Conservation (phyloP, 2,329 filamentous ascomycete species). For the Spiromastix sp. region DNA sequence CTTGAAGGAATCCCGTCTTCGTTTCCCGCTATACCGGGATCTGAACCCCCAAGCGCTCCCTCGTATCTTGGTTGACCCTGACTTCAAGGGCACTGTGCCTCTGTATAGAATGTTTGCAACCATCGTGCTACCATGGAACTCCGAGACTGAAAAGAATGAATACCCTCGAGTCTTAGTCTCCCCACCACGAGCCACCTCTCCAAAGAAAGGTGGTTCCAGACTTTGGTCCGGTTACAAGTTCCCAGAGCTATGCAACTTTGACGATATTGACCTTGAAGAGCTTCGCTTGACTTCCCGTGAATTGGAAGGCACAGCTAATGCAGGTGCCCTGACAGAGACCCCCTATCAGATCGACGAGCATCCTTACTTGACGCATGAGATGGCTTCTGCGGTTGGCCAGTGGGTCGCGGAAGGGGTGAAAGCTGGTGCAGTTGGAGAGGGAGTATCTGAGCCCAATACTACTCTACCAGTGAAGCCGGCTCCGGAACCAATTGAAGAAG, state of each 20-base stretch:
- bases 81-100: slow-evolving; percentile 5
- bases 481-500: slow-evolving; percentile 1
- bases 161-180: slow-evolving; percentile 12
- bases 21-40: slow-evolving; percentile 14
- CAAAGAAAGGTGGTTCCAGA: slow-evolving; percentile 15
- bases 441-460: slow-evolving; percentile 6
- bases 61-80: slow-evolving; percentile 17
- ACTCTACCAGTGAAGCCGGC: slow-evolving; percentile 4
- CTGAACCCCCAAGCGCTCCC: slow-evolving; percentile 12
- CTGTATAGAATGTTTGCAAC: slow-evolving; percentile 18
- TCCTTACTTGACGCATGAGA: slow-evolving; percentile 19
- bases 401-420: slow-evolving; percentile 19
- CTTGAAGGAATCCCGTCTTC: slow-evolving; percentile 7
- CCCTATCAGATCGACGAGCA: slow-evolving; percentile 7
- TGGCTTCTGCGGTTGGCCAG: slow-evolving; percentile 19
- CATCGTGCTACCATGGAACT: slow-evolving; percentile 10
- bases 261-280: slow-evolving; percentile 13
- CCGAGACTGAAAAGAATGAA: slow-evolving; percentile 8
- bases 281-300: too few relatives aligned
- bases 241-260: slow-evolving; percentile 20
- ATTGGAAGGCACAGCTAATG: slow-evolving; percentile 8
- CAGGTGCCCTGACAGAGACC: neutral
- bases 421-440: slow-evolving; percentile 10
- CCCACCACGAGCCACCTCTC: slow-evolving; percentile 13
- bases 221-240: slow-evolving; percentile 24